Percentiles rank a stretch among this genome's conserved stretches.
phyloP scores from a whole-genome alignment of 2,329 filamentous ascomycete genomes.

The Pseudogymnoascus sp. region DNA sequence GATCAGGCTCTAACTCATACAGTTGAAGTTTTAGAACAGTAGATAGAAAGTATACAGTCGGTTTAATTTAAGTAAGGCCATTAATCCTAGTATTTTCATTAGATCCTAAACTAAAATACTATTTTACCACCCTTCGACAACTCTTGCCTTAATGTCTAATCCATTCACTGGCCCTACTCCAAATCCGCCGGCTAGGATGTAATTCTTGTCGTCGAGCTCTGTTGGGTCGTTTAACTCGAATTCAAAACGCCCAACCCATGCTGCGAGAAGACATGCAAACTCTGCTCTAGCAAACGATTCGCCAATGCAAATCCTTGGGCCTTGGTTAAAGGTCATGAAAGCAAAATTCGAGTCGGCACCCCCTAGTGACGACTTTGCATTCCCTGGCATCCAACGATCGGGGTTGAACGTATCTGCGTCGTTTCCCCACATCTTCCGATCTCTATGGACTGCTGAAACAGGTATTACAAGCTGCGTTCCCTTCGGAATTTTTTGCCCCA shows the following conservation, averaged over 20 bases:
- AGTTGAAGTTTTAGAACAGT: no score
- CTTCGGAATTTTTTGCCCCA: slow-evolving; percentile 58
- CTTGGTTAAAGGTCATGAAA: slow-evolving; percentile 77
- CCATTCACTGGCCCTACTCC: slow-evolving; percentile 68
- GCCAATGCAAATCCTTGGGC: slow-evolving; percentile 79
- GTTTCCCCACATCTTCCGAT: slow-evolving; percentile 63
- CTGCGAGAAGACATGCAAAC: slow-evolving; percentile 74
- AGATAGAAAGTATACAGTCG: no score
- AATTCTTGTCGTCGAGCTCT: slow-evolving; percentile 57
- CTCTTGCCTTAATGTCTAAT: slow-evolving; percentile 59
- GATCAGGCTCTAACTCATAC: no score
- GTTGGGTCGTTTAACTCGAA: slow-evolving; percentile 50
- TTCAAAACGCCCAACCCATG: slow-evolving; percentile 68
- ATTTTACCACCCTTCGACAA: slow-evolving; percentile 56
- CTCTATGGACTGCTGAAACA: slow-evolving; percentile 61
- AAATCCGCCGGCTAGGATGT: slow-evolving; percentile 61
- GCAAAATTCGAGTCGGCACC: slow-evolving; percentile 70
- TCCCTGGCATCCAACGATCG: slow-evolving; percentile 61
- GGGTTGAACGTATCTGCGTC: slow-evolving; percentile 72
- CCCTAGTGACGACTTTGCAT: slow-evolving; percentile 48
- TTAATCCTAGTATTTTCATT: no score
- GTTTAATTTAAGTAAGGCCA: no score
- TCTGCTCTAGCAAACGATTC: slow-evolving; percentile 74
- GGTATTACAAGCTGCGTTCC: slow-evolving; percentile 61
- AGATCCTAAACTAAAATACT: background rate